These are phyloP conservation scores for Solanum pinnatisectum DNA, from an alignment of 257 asterid genomes.

Conservation along the genomic window DNA sequence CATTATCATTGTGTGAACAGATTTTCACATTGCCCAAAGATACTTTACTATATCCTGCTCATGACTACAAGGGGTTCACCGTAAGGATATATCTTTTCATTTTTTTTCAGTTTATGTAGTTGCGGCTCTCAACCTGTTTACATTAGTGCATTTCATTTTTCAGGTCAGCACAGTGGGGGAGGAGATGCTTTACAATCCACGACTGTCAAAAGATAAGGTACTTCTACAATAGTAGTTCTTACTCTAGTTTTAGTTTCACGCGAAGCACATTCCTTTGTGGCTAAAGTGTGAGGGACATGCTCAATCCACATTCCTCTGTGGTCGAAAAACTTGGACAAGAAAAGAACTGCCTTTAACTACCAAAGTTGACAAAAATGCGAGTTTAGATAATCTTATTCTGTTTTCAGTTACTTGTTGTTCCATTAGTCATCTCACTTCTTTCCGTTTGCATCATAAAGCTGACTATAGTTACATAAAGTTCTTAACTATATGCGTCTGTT, in stretches of 20 bases:
- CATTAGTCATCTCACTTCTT: not conserved
- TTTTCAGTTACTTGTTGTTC: not conserved
- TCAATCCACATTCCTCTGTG: not conserved
- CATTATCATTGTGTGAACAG: constrained; percentile 17
- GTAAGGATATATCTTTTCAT: constrained; percentile 28
- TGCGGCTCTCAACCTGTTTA: not conserved
- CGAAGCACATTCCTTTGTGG: not conserved
- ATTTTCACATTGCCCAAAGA: constrained; percentile 83
- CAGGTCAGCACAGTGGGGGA: constrained; percentile 90
- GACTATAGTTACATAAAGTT: not conserved
- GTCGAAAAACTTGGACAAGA: not conserved
- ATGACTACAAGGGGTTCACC: constrained; percentile 91
- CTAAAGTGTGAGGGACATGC: not conserved
- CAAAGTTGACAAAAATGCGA: not conserved
- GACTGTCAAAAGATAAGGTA: constrained; percentile 88
- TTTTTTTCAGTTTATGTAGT: not conserved
- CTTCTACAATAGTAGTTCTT: not conserved
- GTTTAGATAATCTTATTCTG: not conserved
- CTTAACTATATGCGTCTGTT: not conserved
- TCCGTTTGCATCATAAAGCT: not conserved
- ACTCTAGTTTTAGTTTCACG: not conserved
- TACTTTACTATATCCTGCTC: constrained; percentile 84
- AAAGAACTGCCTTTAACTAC: not conserved
- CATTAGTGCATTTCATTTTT: not conserved
- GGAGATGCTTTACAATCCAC: constrained; percentile 73